These are phyloP conservation scores for Trypanosoma boissoni DNA, from an alignment of 208 protist species.

Conservation along the genomic window DNA sequence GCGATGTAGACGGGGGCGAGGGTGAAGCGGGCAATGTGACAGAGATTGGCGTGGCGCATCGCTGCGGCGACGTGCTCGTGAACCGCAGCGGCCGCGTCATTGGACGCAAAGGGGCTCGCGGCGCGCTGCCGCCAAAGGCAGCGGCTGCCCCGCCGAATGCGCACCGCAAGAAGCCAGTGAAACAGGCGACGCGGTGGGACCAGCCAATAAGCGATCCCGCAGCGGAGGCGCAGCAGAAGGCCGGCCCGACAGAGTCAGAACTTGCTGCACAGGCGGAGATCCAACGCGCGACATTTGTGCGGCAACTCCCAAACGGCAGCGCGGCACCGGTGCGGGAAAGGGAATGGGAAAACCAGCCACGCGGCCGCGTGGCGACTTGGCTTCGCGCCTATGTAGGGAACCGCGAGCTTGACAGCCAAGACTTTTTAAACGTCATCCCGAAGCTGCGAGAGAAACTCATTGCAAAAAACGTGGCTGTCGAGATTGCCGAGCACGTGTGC, in stretches of 20 bases:
- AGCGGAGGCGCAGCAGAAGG: slow-evolving; percentile 34
- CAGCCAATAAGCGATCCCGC: slow-evolving; percentile 31
- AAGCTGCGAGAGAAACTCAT: slow-evolving; percentile 94
- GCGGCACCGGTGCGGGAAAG: slow-evolving; percentile 72
- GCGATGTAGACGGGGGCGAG: neutral
- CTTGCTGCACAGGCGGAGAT: slow-evolving; percentile 66
- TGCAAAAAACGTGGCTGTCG: slow-evolving; percentile 97
- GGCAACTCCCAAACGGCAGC: slow-evolving; percentile 59
- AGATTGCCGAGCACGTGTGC: slow-evolving; percentile 96
- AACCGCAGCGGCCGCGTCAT: slow-evolving; percentile 63
- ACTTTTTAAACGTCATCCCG: slow-evolving; percentile 90
- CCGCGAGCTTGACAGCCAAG: slow-evolving; percentile 79
- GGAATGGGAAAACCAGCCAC: slow-evolving; percentile 73
- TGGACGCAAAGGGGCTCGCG: slow-evolving; percentile 30
- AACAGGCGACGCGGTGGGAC: slow-evolving; percentile 70
- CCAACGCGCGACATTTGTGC: slow-evolving; percentile 69
- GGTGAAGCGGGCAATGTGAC: neutral
- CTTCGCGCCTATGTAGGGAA: slow-evolving; percentile 67
- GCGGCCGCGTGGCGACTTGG: slow-evolving; percentile 72
- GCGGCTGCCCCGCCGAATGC: slow-evolving; percentile 5
- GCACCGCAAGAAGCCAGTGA: slow-evolving; percentile 47
- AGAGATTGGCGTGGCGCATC: neutral
- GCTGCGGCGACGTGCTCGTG: slow-evolving; percentile 37
- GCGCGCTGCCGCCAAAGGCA: slow-evolving; percentile 6
- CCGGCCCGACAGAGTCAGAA: slow-evolving; percentile 58